Conservation (phyloP, 2,329 filamentous ascomycete species). For the Zasmidium cellare region DNA sequence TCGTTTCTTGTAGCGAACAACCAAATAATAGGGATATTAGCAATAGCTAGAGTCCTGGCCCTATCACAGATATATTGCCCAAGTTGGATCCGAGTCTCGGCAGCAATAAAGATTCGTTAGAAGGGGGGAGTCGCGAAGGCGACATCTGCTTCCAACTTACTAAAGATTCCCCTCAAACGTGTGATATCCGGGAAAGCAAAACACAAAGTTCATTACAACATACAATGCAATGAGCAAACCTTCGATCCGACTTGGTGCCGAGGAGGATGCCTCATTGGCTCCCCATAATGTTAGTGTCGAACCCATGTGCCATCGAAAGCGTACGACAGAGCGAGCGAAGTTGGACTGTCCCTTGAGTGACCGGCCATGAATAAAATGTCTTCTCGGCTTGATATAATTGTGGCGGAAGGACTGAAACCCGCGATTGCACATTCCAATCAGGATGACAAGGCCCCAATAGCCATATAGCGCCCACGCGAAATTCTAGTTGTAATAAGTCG, state of each 20-base stretch:
- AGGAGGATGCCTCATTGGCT: conserved; percentile 16
- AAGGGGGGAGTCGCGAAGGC: too few species aligned
- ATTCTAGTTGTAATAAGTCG: not conserved
- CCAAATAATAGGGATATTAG: conserved; percentile 65
- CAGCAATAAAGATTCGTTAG: not conserved
- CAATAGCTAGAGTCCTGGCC: conserved; percentile 63
- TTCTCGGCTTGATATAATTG: not conserved
- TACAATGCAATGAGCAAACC: conserved; percentile 46
- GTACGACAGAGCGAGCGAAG: conserved; percentile 5
- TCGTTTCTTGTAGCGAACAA: conserved; percentile 68
- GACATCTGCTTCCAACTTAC: too few species aligned
- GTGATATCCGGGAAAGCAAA: conserved; percentile 48
- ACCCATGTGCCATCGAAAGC: not conserved
- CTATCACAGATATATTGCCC: conserved; percentile 62
- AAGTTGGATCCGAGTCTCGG: conserved; percentile 35
- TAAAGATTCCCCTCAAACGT: conserved; percentile 50
- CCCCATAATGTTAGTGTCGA: not conserved
- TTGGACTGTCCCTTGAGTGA: not conserved
- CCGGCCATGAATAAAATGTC: not conserved
- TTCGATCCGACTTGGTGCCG: conserved; percentile 50
- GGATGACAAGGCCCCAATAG: conserved; percentile 42
- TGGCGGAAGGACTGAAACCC: conserved; percentile 12
- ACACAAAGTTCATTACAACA: conserved; percentile 44
- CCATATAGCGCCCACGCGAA: conserved; percentile 27
- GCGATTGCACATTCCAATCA: conserved; percentile 36